Percentiles rank a stretch among this genome's conserved stretches.
phyloP scores from a whole-genome alignment of 1,284 basidiomycete species.

The Ceratobasidium sp. region DNA sequence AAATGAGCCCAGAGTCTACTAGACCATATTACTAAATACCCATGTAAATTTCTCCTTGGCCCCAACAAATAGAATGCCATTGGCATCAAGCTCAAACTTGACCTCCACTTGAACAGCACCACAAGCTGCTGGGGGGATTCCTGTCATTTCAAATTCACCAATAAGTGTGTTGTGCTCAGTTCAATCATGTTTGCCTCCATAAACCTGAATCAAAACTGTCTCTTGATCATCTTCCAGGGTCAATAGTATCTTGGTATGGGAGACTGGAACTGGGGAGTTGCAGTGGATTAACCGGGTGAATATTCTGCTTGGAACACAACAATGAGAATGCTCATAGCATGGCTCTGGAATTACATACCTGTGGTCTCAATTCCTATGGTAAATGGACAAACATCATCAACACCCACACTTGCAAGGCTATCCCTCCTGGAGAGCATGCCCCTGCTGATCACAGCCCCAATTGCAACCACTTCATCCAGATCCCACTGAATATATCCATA shows the following conservation, averaged over 20 bases:
- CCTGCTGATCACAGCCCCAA: conserved; percentile 98
- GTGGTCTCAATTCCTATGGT: no score
- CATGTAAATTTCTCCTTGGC: no score
- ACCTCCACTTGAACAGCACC: conserved; percentile 98
- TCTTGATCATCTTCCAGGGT: conserved; percentile 99
- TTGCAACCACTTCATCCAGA: conserved; percentile 99
- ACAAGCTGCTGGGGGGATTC: conserved; percentile 96
- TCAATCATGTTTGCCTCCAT: conserved; percentile 47
- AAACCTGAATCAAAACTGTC: conserved; percentile 96
- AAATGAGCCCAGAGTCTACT: no score
- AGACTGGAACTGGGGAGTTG: conserved; percentile 96
- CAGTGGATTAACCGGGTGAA: conserved; percentile 96
- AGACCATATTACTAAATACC: no score
- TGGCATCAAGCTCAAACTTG: conserved; percentile 98
- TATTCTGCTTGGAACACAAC: conserved; percentile 98
- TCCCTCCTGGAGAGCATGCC: conserved; percentile 98
- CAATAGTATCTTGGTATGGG: conserved; percentile 94
- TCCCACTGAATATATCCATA: conserved; percentile 99
- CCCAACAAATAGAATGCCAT: conserved; percentile 95
- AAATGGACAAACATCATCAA: no score
- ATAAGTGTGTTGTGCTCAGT: conserved; percentile 80
- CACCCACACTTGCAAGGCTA: no score
- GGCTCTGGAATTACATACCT: no score
- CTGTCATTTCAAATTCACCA: conserved; percentile 98
- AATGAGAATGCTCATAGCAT: no score